Conservation (phyloP, 768 basidiomycete species). For the Phaeotremella fagi region DNA sequence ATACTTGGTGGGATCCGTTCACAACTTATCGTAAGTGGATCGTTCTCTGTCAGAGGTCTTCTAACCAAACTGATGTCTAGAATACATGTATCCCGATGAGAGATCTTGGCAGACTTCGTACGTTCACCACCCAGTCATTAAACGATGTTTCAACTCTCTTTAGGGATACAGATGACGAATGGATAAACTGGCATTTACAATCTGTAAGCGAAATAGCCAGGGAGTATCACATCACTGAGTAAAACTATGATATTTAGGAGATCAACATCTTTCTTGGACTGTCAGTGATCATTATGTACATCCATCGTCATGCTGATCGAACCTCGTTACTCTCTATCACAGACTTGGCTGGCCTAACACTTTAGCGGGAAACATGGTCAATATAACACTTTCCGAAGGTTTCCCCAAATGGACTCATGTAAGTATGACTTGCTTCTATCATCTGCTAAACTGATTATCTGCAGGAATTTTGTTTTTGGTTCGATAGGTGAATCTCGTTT, state of each 20-base stretch:
- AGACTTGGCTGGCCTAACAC: not conserved
- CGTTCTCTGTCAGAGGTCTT: not conserved
- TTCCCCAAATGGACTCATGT: not conserved
- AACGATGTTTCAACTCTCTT: not conserved
- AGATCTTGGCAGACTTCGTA: not conserved
- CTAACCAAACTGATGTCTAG: not conserved
- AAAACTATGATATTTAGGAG: not conserved
- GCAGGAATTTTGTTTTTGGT: not conserved
- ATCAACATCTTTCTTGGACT: not conserved
- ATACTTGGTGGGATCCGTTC: not conserved
- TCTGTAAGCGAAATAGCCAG: too few species aligned
- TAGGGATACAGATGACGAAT: not conserved
- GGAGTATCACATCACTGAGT: not conserved
- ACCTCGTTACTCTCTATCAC: too few species aligned
- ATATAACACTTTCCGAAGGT: not conserved
- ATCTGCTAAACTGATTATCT: not conserved
- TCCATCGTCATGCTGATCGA: not conserved
- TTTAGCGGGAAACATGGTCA: not conserved
- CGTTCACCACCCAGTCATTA: not conserved
- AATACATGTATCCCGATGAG: not conserved
- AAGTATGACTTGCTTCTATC: not conserved
- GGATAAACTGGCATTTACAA: not conserved
- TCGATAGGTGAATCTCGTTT: not conserved
- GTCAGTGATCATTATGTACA: not conserved
- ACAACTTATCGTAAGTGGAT: not conserved